Base-by-base conservation (phyloP, 2,329 filamentous ascomycete genomes). In the Metarhizium anisopliae region DNA sequence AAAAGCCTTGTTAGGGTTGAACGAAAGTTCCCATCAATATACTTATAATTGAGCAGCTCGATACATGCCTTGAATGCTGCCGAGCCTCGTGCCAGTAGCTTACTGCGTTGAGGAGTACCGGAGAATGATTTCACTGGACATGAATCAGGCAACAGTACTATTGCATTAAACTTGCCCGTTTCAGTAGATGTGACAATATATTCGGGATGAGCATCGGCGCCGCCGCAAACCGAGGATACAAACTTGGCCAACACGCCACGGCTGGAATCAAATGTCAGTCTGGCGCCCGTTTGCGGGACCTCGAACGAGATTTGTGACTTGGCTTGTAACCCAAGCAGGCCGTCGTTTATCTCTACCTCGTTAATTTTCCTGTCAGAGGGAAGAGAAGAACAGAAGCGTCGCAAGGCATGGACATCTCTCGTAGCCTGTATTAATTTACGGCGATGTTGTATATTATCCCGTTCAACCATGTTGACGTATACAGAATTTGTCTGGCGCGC, bases 31-130 rank as follows among this genome's bases (percentile, higher is more conserved):
- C 84, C 79, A 65, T 96, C 83, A 5, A 99, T 75, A 58, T 86
- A 83, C 2, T 81, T 80, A 54, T 80, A 78, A 57, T 82, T 76
- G 51, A 86, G 77, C 16, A 99, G 77, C 59, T 83, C 68, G 1
- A 90, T 67, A 64, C 92, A 96, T 52, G 87, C 83, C 64, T 91
- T 83, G 67, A 93, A 97, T 0, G 94, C 93, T 3, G 92, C 93
- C 0, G 92, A 90, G 60, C 89, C 90, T 68, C 94, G 95, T 4
- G 94, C 93, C 18, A 87, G 72, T 35, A 84, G 78, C 69, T 96
- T 97, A 56, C 79, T 89, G 7, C 75, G 68, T 55, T 86, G 82
- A 0, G 82, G 72, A 7, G 73, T 75, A 5, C 94, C 93, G 13
- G 77, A 76, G 5, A 82, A 77, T 35, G 82, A 84, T 55, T 78